phyloP scores from a whole-genome alignment of 495 filamentous ascomycete species.

The Penicillium paradoxum region DNA sequence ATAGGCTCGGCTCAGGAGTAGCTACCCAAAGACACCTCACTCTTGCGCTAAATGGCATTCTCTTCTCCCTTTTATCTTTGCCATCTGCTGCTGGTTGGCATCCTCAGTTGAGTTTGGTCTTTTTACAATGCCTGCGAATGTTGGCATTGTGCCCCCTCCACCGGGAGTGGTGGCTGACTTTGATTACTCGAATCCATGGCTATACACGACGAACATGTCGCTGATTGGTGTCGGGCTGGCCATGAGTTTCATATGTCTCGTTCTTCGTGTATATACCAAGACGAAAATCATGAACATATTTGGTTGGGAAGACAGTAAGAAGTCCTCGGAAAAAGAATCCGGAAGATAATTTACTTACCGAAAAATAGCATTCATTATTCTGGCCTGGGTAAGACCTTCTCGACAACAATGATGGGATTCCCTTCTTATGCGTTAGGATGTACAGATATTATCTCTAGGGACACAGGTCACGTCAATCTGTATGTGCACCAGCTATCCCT shows the following conservation, averaged over 20 bases:
- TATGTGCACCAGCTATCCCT: slow-evolving; percentile 1
- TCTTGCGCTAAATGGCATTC: background rate
- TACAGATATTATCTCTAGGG: slow-evolving; percentile 19
- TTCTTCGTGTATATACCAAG: slow-evolving; percentile 21
- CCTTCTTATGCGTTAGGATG: background rate
- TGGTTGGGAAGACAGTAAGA: slow-evolving; percentile 28
- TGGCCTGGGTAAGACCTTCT: slow-evolving; percentile 21
- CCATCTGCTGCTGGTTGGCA: background rate
- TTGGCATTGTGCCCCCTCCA: slow-evolving; percentile 7
- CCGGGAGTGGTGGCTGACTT: slow-evolving; percentile 12
- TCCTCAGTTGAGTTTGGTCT: background rate
- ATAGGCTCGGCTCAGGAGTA: background rate
- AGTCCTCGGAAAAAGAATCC: background rate
- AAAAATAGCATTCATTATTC: slow-evolving; percentile 19
- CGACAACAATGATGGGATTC: background rate
- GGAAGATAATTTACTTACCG: background rate
- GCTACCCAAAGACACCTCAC: background rate
- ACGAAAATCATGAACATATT: slow-evolving; percentile 16
- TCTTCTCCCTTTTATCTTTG: background rate
- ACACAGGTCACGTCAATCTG: slow-evolving; percentile 20
- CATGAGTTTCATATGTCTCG: slow-evolving; percentile 10
- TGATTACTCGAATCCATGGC: slow-evolving; percentile 19
- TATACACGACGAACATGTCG: slow-evolving; percentile 6
- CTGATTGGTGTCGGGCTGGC: slow-evolving; percentile 13
- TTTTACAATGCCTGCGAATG: background rate